Conservation (phyloP, 2,329 filamentous ascomycete genomes). For the Ophiostoma sp. region DNA sequence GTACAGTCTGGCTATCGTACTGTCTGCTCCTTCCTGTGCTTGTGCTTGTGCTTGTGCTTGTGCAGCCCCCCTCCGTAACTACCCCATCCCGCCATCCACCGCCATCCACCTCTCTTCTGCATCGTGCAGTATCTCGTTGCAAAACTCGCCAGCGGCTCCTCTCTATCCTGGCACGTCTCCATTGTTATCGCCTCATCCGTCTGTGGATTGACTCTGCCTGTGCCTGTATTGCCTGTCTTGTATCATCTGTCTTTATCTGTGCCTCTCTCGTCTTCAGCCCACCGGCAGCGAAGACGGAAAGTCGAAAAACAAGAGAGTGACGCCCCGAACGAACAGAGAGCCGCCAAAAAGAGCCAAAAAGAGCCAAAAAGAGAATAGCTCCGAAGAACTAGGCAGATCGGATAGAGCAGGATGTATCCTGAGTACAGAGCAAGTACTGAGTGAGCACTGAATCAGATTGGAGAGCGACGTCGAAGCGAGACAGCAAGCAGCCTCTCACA, state of each 20-base stretch:
- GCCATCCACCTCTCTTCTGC: conserved; percentile 17
- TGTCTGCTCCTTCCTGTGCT: conserved; percentile 3
- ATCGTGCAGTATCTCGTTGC: conserved; percentile 14
- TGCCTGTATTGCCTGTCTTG: background rate
- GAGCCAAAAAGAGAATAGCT: too few species aligned
- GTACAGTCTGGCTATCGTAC: background rate
- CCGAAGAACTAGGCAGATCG: background rate
- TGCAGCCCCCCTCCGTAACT: background rate
- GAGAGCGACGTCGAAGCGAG: conserved; percentile 4
- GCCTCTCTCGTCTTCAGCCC: background rate
- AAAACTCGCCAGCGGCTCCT: conserved; percentile 9
- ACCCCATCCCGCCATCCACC: background rate
- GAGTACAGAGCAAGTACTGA: background rate
- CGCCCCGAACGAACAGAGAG: background rate
- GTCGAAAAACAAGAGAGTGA: background rate
- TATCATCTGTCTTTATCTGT: background rate
- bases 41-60: background rate
- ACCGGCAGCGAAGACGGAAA: background rate
- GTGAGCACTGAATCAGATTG: background rate
- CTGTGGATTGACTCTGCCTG: background rate
- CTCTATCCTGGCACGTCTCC: background rate
- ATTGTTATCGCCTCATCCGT: background rate
- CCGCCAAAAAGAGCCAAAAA: background rate
- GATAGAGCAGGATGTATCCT: background rate
- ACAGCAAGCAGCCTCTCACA: background rate